Conservation (phyloP, 2,329 filamentous ascomycete species). For the Paecilomyces variotii region DNA sequence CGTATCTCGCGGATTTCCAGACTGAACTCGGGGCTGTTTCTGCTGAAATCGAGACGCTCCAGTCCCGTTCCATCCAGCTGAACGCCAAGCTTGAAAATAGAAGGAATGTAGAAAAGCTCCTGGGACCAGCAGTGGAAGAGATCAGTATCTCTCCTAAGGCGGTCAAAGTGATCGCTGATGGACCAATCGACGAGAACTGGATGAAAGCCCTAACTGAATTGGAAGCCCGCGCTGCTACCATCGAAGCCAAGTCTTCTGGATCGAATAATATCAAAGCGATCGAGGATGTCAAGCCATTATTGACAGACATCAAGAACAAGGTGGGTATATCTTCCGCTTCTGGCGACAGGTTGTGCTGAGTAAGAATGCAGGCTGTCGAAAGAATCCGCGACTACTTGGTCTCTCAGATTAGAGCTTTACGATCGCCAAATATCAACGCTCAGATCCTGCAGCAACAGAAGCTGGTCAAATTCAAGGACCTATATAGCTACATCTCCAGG, state of each 20-base stretch:
- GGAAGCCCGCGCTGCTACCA: constrained; percentile 64
- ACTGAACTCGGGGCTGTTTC: constrained; percentile 88
- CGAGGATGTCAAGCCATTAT: constrained; percentile 73
- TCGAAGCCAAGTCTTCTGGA: constrained; percentile 60
- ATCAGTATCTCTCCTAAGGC: constrained; percentile 78
- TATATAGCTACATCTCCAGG: constrained; percentile 75
- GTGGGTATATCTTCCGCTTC: constrained; percentile 32
- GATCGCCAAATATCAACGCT: constrained; percentile 92
- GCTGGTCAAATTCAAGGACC: constrained; percentile 78
- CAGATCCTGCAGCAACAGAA: constrained; percentile 94
- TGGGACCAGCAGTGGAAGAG: constrained; percentile 85
- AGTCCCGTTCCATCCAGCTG: constrained; percentile 73
- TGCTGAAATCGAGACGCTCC: constrained; percentile 87
- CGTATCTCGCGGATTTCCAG: constrained; percentile 85
- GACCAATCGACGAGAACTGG: constrained; percentile 84
- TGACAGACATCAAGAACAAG: constrained; percentile 77
- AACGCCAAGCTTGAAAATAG: constrained; percentile 83
- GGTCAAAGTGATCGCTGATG: constrained; percentile 79
- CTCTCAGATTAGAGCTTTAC: constrained; percentile 83
- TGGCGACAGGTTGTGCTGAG: neutral
- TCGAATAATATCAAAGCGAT: constrained; percentile 63
- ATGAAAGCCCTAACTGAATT: constrained; percentile 74
- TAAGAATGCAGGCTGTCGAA: constrained; percentile 61
- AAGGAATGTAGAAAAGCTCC: constrained; percentile 75
- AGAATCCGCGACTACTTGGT: constrained; percentile 92